phyloP scores from a whole-genome alignment of 1,284 basidiomycete species.

The Trametes pubescens region DNA sequence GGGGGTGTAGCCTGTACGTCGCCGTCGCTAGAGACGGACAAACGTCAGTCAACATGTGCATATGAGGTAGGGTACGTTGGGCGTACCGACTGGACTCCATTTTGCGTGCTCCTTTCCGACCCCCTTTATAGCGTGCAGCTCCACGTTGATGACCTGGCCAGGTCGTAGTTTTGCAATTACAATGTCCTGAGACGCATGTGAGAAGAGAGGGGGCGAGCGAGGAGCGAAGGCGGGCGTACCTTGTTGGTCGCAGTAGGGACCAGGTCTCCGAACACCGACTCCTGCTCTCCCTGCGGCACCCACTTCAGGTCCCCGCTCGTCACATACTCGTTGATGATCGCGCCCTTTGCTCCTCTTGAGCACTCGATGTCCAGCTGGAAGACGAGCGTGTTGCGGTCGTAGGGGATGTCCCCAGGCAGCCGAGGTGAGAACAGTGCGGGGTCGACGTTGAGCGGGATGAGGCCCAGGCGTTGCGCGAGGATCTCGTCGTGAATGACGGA shows the following conservation, averaged over 20 bases:
- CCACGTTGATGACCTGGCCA: constrained; percentile 85
- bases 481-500: constrained; percentile 96
- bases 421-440: constrained; percentile 65
- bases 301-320: constrained; percentile 85
- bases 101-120: constrained; percentile 98
- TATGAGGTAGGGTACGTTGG: neutral
- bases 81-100: constrained; percentile 94
- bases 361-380: constrained; percentile 82
- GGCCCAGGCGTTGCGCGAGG: constrained; percentile 88
- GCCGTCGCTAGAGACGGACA: constrained; percentile 78
- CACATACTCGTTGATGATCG: constrained; percentile 51
- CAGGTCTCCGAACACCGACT: constrained; percentile 54
- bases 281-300: constrained; percentile 90
- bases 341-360: constrained; percentile 56
- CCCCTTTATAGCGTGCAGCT: constrained; percentile 94
- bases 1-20: constrained; percentile 92
- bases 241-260: constrained; percentile 78
- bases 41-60: neutral
- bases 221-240: constrained; percentile 14
- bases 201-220: neutral
- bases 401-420: constrained; percentile 54
- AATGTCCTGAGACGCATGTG: constrained; percentile 62
- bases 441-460: constrained; percentile 91
- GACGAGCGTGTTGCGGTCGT: constrained; percentile 93
- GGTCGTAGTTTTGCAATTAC: constrained; percentile 95